Percentiles rank a stretch among this genome's conserved stretches.
Conservation (phyloP, 768 basidiomycete genomes). For the Pleurotus tuoliensis region DNA sequence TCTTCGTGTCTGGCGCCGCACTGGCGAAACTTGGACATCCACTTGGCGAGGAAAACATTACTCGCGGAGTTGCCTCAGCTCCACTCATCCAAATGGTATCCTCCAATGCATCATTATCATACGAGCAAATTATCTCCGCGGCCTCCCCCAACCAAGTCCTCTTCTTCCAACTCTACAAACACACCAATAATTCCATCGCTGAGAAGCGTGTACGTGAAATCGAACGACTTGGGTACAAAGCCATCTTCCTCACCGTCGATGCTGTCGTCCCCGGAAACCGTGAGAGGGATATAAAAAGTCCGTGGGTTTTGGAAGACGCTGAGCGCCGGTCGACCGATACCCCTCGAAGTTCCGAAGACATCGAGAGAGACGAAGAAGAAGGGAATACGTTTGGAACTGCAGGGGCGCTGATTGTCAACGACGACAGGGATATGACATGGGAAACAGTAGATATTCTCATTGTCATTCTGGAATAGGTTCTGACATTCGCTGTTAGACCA, state of each 20-base stretch:
- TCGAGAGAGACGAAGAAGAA: slow-evolving; percentile 24
- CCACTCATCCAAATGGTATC: slow-evolving; percentile 87
- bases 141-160: slow-evolving; percentile 54
- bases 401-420: slow-evolving; percentile 59
- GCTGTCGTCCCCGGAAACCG: slow-evolving; percentile 80
- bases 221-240: slow-evolving; percentile 73
- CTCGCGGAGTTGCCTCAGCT: slow-evolving; percentile 58
- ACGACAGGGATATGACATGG: slow-evolving; percentile 79
- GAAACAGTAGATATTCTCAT: slow-evolving; percentile 40
- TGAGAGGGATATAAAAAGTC: slow-evolving; percentile 64
- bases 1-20: slow-evolving; percentile 83
- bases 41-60: slow-evolving; percentile 79
- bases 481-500: slow-evolving; percentile 17
- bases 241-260: slow-evolving; percentile 91
- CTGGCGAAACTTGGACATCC: slow-evolving; percentile 88
- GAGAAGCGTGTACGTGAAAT: slow-evolving; percentile 69
- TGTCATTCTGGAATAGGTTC: neutral
- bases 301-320: slow-evolving; percentile 54
- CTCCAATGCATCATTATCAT: slow-evolving; percentile 69
- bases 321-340: slow-evolving; percentile 32
- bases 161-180: slow-evolving; percentile 88
- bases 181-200: slow-evolving; percentile 61
- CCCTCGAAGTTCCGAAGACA: slow-evolving; percentile 19
- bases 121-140: slow-evolving; percentile 55
- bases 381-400: slow-evolving; percentile 53